phyloP scores from a whole-genome alignment of 2,329 filamentous ascomycete genomes.

The Penicillium sp. region DNA sequence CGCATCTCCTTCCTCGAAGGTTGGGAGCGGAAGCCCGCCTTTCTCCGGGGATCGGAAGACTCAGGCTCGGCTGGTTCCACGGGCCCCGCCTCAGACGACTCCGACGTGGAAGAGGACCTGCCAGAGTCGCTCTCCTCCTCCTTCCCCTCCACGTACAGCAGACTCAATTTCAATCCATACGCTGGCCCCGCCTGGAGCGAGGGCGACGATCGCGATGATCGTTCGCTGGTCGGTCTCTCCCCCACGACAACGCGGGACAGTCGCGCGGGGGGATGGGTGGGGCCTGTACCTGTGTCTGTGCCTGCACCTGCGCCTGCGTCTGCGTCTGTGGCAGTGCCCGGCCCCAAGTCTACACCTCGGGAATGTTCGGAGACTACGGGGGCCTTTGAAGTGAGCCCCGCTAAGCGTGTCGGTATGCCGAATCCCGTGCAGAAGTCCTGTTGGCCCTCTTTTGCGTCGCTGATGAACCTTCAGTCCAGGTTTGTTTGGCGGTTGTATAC shows the following conservation, averaged over 20 bases:
- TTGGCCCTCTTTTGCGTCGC: neutral
- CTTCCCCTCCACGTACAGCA: slow-evolving; percentile 40
- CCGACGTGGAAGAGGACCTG: slow-evolving; percentile 37
- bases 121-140: slow-evolving; percentile 39
- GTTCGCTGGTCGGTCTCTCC: slow-evolving; percentile 24
- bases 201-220: slow-evolving; percentile 36
- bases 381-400: slow-evolving; percentile 60
- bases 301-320: too few relatives aligned
- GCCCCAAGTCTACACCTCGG: slow-evolving; percentile 11
- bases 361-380: slow-evolving; percentile 35
- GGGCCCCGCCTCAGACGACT: slow-evolving; percentile 17
- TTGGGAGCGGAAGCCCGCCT: slow-evolving; percentile 43
- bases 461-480: slow-evolving; percentile 61
- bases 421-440: neutral
- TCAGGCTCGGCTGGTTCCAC: slow-evolving; percentile 9
- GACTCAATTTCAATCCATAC: slow-evolving; percentile 50
- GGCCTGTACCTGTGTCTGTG: too few relatives aligned
- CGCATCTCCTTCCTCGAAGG: slow-evolving; percentile 50
- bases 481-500: slow-evolving; percentile 69
- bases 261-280: slow-evolving; percentile 17
- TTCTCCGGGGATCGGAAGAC: slow-evolving; percentile 30
- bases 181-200: slow-evolving; percentile 44
- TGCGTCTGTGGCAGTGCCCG: slow-evolving; percentile 17
- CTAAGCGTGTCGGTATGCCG: slow-evolving; percentile 57
- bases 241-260: slow-evolving; percentile 27